Percentiles rank a stretch among this genome's conserved stretches.
phyloP scores from a whole-genome alignment of 192 early-diverging fungal genomes.

The Podochytrium sp. region DNA sequence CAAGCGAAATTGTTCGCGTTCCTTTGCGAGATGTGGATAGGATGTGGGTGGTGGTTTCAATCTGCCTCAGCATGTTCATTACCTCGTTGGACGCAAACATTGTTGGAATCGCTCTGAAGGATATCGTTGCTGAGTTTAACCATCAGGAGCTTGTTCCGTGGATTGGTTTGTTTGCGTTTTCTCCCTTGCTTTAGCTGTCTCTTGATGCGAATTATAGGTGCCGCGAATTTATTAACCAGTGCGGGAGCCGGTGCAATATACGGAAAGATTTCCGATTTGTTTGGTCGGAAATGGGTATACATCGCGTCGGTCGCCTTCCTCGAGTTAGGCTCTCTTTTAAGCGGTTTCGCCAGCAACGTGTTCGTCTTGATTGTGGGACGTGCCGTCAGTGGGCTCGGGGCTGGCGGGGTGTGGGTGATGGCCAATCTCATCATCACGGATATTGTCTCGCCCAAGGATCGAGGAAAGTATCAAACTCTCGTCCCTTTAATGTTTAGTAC shows the following conservation, averaged over 20 bases:
- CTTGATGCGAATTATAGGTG: neutral
- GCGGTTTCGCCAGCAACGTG: slow-evolving; percentile 64
- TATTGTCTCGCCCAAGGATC: slow-evolving; percentile 14
- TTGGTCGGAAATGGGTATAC: slow-evolving; percentile 81
- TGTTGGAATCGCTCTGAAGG: slow-evolving; percentile 15
- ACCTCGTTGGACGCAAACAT: neutral
- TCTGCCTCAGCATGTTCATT: neutral
- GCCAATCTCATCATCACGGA: slow-evolving; percentile 62
- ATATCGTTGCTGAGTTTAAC: slow-evolving; percentile 19
- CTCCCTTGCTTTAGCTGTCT: slow-evolving; percentile 48
- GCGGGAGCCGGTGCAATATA: slow-evolving; percentile 44
- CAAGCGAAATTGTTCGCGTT: neutral
- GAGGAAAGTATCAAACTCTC: slow-evolving; percentile 59
- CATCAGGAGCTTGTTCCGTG: slow-evolving; percentile 31
- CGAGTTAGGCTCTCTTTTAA: slow-evolving; percentile 74
- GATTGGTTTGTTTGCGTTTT: slow-evolving; percentile 64
- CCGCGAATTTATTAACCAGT: slow-evolving; percentile 34
- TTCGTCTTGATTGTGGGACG: slow-evolving; percentile 79
- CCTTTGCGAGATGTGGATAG: neutral
- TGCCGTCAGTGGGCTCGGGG: slow-evolving; percentile 68
- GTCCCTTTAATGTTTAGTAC: slow-evolving; percentile 64
- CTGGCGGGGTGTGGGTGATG: slow-evolving; percentile 75
- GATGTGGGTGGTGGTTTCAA: neutral
- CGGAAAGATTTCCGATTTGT: slow-evolving; percentile 89
- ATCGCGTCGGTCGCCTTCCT: slow-evolving; percentile 70